Evolutionary conservation across 2,329 filamentous ascomycete genomes (phyloP).

Genomic region (Cadophora malorum): DNA sequence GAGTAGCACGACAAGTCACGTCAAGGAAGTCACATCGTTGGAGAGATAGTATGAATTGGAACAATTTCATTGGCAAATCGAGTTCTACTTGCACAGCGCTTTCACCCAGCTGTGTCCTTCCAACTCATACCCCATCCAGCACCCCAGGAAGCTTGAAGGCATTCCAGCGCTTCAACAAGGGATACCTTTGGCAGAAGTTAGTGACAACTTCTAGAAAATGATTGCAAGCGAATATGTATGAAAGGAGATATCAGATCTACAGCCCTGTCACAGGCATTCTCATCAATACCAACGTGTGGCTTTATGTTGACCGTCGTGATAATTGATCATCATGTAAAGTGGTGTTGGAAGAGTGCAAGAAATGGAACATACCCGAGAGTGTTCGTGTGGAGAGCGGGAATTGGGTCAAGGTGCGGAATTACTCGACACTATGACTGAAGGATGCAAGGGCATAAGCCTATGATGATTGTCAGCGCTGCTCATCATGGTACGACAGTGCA

Average conservation of each 20-base stretch:
- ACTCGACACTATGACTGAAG: neutral
- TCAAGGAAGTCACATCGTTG: neutral
- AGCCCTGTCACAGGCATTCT: slow-evolving; percentile 80
- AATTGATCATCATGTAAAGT: slow-evolving; percentile 73
- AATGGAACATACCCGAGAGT: slow-evolving; percentile 31
- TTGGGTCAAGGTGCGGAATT: neutral
- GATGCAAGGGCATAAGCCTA: slow-evolving; percentile 1
- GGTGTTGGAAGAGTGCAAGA: slow-evolving; percentile 11
- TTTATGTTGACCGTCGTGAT: slow-evolving; percentile 27
- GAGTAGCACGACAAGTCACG: too few relatives aligned
- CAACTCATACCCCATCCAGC: neutral
- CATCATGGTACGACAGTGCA: slow-evolving; percentile 11
- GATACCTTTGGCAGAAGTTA: slow-evolving; percentile 4
- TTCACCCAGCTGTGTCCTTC: neutral
- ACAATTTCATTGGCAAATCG: neutral
- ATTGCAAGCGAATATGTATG: neutral
- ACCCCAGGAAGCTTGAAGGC: neutral
- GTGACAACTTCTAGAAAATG: neutral
- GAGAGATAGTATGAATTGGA: neutral
- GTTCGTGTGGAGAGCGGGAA: neutral
- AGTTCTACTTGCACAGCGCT: neutral
- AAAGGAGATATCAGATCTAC: slow-evolving; percentile 45
- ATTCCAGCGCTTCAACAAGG: neutral
- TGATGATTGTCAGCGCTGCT: slow-evolving; percentile 31
- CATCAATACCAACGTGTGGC: slow-evolving; percentile 84